A percentile compares a stretch with the other conserved stretches of the same genome.
Evolutionary conservation across 2,329 filamentous ascomycete genomes (phyloP).

Genomic region (Triangularia setosa): DNA sequence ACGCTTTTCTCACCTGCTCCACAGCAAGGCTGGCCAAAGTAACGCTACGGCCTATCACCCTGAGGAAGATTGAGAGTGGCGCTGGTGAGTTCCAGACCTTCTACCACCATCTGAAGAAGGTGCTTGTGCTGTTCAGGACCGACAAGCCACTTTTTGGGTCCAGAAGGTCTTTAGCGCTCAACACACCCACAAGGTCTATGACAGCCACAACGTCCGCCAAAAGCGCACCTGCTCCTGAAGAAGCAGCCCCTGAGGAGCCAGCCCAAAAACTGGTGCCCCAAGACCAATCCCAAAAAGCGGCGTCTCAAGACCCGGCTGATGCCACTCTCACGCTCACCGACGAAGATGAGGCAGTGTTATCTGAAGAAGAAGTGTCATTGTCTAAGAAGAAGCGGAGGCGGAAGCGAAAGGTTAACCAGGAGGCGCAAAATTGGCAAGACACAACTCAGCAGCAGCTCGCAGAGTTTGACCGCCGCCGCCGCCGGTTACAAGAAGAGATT

Average conservation of each 20-base stretch:
- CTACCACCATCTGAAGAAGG: constrained; percentile 19
- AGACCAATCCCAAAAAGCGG: neutral
- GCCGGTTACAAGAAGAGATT: constrained; percentile 44
- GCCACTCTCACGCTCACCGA: constrained; percentile 5
- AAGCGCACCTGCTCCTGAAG: neutral
- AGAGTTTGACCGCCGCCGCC: constrained; percentile 51
- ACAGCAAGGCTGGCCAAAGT: neutral
- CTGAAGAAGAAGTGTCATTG: constrained; percentile 28
- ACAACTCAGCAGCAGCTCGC: constrained; percentile 50
- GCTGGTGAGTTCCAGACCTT: constrained; percentile 19
- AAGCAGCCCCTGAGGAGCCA: neutral
- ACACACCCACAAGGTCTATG: neutral
- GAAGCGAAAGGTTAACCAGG: constrained; percentile 44
- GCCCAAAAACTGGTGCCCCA: neutral
- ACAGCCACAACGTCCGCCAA: neutral
- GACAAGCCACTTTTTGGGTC: neutral
- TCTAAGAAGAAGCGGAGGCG: constrained; percentile 46
- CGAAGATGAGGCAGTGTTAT: constrained; percentile 14
- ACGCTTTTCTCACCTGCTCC: constrained; percentile 20
- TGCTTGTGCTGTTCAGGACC: constrained; percentile 8
- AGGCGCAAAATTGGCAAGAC: constrained; percentile 51
- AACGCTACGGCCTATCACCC: constrained; percentile 1
- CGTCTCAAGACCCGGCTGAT: constrained; percentile 11
- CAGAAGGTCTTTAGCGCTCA: neutral
- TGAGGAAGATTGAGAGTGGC: constrained; percentile 10